These are phyloP conservation scores for Inosperma sp. DNA, from an alignment of 768 basidiomycete genomes.

Conservation along the genomic window DNA sequence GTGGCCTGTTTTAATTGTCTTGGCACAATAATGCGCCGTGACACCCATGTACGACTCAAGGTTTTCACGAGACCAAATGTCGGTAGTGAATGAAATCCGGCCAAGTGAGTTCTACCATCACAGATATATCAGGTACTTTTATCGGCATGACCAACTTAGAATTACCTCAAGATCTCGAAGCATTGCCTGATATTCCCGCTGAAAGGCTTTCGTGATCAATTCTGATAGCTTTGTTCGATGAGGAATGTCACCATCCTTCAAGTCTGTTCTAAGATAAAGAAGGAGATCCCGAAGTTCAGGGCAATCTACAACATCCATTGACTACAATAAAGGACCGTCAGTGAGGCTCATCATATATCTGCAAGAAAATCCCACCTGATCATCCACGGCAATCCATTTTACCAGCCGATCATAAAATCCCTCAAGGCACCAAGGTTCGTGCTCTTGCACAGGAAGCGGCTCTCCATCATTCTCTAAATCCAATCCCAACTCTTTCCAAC, in stretches of 20 bases:
- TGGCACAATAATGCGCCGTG: no score
- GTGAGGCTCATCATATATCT: neutral
- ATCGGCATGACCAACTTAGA: neutral
- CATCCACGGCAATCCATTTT: slow-evolving; percentile 19
- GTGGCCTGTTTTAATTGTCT: no score
- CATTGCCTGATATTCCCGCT: slow-evolving; percentile 18
- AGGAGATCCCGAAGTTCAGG: slow-evolving; percentile 29
- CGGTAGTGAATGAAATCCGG: no score
- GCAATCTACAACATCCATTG: slow-evolving; percentile 33
- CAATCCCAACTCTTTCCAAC: slow-evolving; percentile 13
- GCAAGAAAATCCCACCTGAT: slow-evolving; percentile 26
- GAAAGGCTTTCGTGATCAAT: slow-evolving; percentile 22
- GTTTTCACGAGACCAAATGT: no score
- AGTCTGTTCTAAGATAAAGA: slow-evolving; percentile 21
- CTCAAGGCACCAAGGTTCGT: slow-evolving; percentile 15
- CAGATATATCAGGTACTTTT: no score
- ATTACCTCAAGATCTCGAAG: slow-evolving; percentile 16
- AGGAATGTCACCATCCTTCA: slow-evolving; percentile 28
- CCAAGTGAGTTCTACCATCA: no score
- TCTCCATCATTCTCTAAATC: neutral
- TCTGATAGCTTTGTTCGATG: slow-evolving; percentile 27
- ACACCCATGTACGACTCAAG: no score
- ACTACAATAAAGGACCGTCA: slow-evolving; percentile 17
- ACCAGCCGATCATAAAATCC: slow-evolving; percentile 18
- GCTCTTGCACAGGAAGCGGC: neutral